Base-by-base conservation (phyloP, 192 early-diverging fungal genomes). In the Umbelopsis vinacea region DNA sequence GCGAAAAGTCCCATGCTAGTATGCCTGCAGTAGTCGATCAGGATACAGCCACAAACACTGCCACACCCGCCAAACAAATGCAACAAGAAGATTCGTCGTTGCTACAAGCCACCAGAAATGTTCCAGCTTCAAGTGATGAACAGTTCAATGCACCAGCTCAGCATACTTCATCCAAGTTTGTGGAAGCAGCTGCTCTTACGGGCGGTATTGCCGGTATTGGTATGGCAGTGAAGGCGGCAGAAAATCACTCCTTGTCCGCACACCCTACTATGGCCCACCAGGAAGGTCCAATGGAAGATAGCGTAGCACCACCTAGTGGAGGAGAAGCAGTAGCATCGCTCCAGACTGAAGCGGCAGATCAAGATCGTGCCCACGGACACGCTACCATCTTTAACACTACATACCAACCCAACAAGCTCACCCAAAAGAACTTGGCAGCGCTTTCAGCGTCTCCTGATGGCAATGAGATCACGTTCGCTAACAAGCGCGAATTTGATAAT, bases 321-420 rank as follows among this genome's bases (percentile, higher is more conserved):
- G 40, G 0, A 43, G 8, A 7, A 11, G 40, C 11, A 11, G 6
- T 43, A 6, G 1, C 6, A 43, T 43, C 40, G 40, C 8, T 43
- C 8, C 6, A 6, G 11, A 43, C 11, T 6, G 40, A 1, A 43
- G 40, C 1, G 11, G 3, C 40, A 43, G 0, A 35, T 17, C 3
- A 38, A 12, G 29, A 38, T 2, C 57, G 26, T 5, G 57, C 33
- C 15, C 29, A 35, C 6, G 57, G 57, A 37, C 57, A 63, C 19
- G 57, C 57, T 69, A 71, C 46, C 69, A 66, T 63, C 11, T 63
- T 37, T 35, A 63, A 22, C 14, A 63, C 57, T 35, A 15, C 57
- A 8, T 63, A 63, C n/a, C 57, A 26, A 29, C 11, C 57, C 11
- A 15, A 6, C 26, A 29, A 63, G 19, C 57, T 63, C 33, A 63